A percentile compares a stretch with the other conserved stretches of the same genome.
These are phyloP conservation scores for Tolypocladium ophioglossoides DNA, from an alignment of 2,329 filamentous ascomycete species.

Conservation along the genomic window DNA sequence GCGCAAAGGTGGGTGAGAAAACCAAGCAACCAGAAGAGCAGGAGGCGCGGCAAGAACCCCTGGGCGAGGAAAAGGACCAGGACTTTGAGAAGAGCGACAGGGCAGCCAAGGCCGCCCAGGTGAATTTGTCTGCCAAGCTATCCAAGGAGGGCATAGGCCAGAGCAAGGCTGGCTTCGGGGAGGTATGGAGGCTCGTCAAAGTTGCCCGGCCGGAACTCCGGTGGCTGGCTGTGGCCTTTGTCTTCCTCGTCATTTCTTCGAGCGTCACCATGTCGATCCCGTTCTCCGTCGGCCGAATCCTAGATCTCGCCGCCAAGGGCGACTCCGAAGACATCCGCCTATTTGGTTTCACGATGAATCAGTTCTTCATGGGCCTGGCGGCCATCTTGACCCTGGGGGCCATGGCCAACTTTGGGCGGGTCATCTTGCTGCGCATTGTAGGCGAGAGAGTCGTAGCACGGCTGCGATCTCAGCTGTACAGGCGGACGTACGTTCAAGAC, in stretches of 20 bases:
- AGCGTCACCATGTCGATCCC: constrained; percentile 92
- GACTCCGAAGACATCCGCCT: constrained; percentile 55
- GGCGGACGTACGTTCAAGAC: constrained; percentile 90
- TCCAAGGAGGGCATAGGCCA: constrained; percentile 65
- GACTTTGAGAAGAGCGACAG: constrained; percentile 63
- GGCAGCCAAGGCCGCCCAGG: constrained; percentile 73
- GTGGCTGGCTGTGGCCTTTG: constrained; percentile 68
- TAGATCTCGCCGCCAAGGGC: constrained; percentile 79
- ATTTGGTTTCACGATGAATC: constrained; percentile 73
- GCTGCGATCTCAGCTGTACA: constrained; percentile 80
- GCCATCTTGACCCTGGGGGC: constrained; percentile 73
- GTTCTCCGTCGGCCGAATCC: constrained; percentile 90
- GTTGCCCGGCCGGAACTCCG: constrained; percentile 79
- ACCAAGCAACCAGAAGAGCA: constrained; percentile 25
- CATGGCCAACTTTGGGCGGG: constrained; percentile 83
- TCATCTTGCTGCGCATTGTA: constrained; percentile 86
- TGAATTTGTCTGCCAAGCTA: constrained; percentile 80
- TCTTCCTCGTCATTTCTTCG: constrained; percentile 81
- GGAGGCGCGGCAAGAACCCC: constrained; percentile 18
- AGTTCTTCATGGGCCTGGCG: constrained; percentile 79
- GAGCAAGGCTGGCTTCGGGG: constrained; percentile 52
- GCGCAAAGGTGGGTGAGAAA: constrained; percentile 18
- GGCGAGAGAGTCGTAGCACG: constrained; percentile 90
- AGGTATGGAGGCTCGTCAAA: constrained; percentile 79
- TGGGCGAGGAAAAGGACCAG: constrained; percentile 21